A percentile compares a stretch with the other conserved stretches of the same genome.
Conservation (phyloP, 306 rosid genomes). For the Cucurbita maxima region DNA sequence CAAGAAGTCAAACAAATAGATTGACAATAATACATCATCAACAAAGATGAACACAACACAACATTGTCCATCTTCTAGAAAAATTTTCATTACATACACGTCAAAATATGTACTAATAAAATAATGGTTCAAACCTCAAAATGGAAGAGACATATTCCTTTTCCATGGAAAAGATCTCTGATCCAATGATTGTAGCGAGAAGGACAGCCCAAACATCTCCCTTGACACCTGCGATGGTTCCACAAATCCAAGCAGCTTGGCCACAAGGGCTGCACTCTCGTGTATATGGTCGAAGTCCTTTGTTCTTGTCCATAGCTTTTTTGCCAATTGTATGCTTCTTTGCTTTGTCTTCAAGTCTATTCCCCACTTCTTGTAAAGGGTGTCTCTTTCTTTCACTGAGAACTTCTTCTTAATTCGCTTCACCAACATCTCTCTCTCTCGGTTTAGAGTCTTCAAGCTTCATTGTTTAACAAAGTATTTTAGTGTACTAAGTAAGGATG, state of each 20-base stretch:
- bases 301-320: conserved; percentile 43
- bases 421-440: conserved; percentile 71
- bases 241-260: conserved; percentile 47
- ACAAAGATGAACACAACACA: background rate
- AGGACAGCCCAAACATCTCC: conserved; percentile 43
- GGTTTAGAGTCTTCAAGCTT: conserved; percentile 43
- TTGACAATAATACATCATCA: background rate
- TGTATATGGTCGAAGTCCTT: conserved; percentile 36
- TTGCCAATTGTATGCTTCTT: conserved; percentile 57
- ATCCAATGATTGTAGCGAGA: conserved; percentile 24
- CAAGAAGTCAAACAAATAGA: background rate
- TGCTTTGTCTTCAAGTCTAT: conserved; percentile 43
- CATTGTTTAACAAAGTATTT: background rate
- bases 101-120: background rate
- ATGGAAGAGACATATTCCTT: conserved; percentile 22
- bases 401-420: conserved; percentile 55
- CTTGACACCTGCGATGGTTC: conserved; percentile 31
- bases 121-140: conserved; percentile 6
- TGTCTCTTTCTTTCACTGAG: conserved; percentile 37
- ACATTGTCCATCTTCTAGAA: background rate
- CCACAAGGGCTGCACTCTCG: conserved; percentile 69
- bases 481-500: background rate
- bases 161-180: conserved; percentile 28
- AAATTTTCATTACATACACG: background rate
- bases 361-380: conserved; percentile 54